These are phyloP conservation scores for Wickerhamomyces sydowiorum DNA, from an alignment of 805 yeast species.

Conservation along the genomic window DNA sequence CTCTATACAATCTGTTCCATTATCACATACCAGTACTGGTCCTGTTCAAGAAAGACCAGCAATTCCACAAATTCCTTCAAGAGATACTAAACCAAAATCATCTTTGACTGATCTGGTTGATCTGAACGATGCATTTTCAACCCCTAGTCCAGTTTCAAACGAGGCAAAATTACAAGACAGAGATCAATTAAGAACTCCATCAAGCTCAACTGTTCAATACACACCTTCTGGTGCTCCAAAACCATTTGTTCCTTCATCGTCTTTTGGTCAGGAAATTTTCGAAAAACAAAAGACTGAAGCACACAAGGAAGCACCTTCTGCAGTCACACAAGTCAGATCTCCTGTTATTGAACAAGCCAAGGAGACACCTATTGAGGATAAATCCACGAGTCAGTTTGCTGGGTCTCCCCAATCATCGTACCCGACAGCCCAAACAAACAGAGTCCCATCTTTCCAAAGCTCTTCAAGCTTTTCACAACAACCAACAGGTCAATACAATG, in stretches of 20 bases:
- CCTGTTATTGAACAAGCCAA: no score
- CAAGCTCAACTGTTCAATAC: slow-evolving; percentile 21
- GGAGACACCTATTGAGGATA: no score
- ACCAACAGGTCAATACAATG: slow-evolving; percentile 4
- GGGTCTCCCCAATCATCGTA: slow-evolving; percentile 8
- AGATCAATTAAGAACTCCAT: slow-evolving; percentile 13
- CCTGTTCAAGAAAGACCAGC: slow-evolving; percentile 5
- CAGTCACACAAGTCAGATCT: slow-evolving; percentile 2
- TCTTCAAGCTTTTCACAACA: slow-evolving; percentile 7
- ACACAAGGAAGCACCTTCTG: slow-evolving; percentile 15
- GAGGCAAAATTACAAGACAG: slow-evolving; percentile 2
- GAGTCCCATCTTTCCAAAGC: slow-evolving; percentile 3
- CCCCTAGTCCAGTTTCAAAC: slow-evolving; percentile 27
- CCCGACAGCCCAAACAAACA: slow-evolving; percentile 4
- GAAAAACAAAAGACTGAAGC: slow-evolving; percentile 20
- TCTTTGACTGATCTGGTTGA: slow-evolving; percentile 64
- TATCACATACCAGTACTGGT: background rate
- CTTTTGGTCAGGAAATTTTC: slow-evolving; percentile 73
- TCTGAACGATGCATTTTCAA: slow-evolving; percentile 46
- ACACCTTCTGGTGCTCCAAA: slow-evolving; percentile 28
- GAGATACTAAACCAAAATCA: slow-evolving; percentile 38
- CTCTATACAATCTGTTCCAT: slow-evolving; percentile 3
- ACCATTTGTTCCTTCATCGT: slow-evolving; percentile 74
- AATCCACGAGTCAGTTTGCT: no score
- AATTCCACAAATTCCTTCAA: slow-evolving; percentile 28